Conservation (phyloP, 108 stramenopile species). For the Skeletonema costatum region DNA sequence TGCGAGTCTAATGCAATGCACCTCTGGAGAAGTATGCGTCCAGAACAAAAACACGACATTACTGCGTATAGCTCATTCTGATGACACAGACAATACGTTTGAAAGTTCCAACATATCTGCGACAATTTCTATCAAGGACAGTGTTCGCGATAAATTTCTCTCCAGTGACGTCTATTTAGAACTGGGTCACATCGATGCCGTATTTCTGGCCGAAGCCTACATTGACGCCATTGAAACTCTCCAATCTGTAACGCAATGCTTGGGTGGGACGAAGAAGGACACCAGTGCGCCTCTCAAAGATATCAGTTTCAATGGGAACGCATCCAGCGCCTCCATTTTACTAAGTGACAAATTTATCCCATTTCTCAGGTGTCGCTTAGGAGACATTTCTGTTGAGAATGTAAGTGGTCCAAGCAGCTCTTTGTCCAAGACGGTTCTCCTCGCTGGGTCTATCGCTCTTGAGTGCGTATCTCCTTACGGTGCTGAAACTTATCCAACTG, state of each 20-base stretch:
- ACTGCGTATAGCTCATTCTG: not conserved
- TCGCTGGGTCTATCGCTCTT: constrained; percentile 16
- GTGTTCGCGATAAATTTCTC: not conserved
- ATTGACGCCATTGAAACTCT: constrained; percentile 6
- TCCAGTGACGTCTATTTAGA: not conserved
- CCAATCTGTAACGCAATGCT: not conserved
- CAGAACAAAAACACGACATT: not conserved
- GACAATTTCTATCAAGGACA: not conserved
- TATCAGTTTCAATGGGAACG: constrained; percentile 11
- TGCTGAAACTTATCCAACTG: constrained; percentile 47
- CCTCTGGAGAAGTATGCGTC: not conserved
- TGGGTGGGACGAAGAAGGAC: not conserved
- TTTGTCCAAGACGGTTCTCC: constrained; percentile 5
- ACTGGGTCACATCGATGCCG: not conserved
- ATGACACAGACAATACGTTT: not conserved
- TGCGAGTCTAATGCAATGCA: not conserved
- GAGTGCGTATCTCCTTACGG: constrained; percentile 24
- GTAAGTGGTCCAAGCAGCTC: not conserved
- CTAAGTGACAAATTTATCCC: constrained; percentile 38
- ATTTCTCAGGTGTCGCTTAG: constrained; percentile 16
- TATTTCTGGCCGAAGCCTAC: constrained; percentile 29
- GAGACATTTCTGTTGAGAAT: constrained; percentile 13
- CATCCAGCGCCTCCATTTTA: constrained; percentile 16
- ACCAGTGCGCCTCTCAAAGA: not conserved
- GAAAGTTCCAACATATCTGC: not conserved